Conservation (phyloP, 495 filamentous ascomycete species). For the Terfezia boudieri region DNA sequence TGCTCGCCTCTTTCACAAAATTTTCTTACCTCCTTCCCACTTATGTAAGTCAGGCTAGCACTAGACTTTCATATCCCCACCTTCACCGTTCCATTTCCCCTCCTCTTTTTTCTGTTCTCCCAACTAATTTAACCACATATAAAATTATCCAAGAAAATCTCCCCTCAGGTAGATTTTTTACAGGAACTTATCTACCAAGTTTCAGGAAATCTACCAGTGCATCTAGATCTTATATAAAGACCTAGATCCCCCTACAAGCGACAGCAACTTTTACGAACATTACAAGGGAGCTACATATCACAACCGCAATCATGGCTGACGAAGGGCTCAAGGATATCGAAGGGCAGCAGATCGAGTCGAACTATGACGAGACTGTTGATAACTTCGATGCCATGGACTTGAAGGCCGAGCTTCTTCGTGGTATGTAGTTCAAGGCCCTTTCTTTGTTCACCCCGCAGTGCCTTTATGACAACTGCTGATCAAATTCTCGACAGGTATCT, state of each 20-base stretch:
- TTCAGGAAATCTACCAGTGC: too few relatives aligned
- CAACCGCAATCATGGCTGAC: constrained; percentile 11
- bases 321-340: constrained; percentile 20
- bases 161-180: not conserved
- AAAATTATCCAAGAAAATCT: not conserved
- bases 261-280: not conserved
- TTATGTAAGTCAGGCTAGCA: not conserved
- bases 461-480: constrained; percentile 9
- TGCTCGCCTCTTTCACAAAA: not conserved
- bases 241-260: not conserved
- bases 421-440: constrained; percentile 29
- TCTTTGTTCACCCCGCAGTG: constrained; percentile 1
- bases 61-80: not conserved
- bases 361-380: constrained; percentile 99
- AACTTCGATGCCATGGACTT: constrained; percentile 96
- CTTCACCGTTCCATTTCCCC: not conserved
- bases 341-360: constrained; percentile 79
- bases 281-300: not conserved
- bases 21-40: constrained; percentile 10
- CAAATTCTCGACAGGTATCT: constrained; percentile 44
- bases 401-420: constrained; percentile 88
- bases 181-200: too few relatives aligned
- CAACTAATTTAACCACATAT: constrained; percentile 1
- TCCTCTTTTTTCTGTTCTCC: constrained; percentile 3
- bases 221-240: too few relatives aligned